Base-by-base conservation (phyloP, 768 basidiomycete species). In the Naganishia friedmannii region DNA sequence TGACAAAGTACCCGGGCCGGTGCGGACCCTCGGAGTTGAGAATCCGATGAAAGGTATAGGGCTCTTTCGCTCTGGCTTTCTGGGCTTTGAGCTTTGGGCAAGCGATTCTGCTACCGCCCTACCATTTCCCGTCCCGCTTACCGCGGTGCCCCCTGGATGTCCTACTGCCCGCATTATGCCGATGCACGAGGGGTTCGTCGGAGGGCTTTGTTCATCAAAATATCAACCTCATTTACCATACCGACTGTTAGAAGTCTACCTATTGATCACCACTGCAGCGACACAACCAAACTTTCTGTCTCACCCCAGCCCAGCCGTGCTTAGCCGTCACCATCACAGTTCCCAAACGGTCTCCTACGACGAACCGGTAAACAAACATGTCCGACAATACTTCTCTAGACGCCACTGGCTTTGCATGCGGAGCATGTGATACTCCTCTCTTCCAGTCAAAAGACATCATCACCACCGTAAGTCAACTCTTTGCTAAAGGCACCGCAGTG, bases 391-490 rank as follows among this genome's bases (percentile, higher is more conserved):
- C n/a, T 15, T 17, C 60, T 63, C 9, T 12, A 5, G 42, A 45
- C 42, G 42, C 19, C 7, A 17, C 26, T 26, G 60, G 37, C 3
- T 63, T 63, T n/a, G 60, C 60, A 45, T 63, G 60, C 42, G 60
- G 39, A 17, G 60, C 42, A 23, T 63, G 60, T n/a, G 60, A 63
- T 15, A 63, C 60, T 26, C 60, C 60, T 45, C 60, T 63, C 21
- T 63, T 63, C 26, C 60, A 63, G 21, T 63, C 60, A 3, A 63
- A 63, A 42, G 60, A 63, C 42, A 63, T 63, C 60, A 63, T 63
- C 42, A 63, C 60, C 8, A 63, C 60, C 8, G 60, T 63, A 45
- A 45, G 60, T 42, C 12, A 7, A 13, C 26, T 2, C 46, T 26
- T 37, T 12, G 6, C 23, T 26, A 9, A 17, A 3, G 9, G 2